These are phyloP conservation scores for Parmelia sp. DNA, from an alignment of 495 filamentous ascomycete genomes.

Conservation along the genomic window DNA sequence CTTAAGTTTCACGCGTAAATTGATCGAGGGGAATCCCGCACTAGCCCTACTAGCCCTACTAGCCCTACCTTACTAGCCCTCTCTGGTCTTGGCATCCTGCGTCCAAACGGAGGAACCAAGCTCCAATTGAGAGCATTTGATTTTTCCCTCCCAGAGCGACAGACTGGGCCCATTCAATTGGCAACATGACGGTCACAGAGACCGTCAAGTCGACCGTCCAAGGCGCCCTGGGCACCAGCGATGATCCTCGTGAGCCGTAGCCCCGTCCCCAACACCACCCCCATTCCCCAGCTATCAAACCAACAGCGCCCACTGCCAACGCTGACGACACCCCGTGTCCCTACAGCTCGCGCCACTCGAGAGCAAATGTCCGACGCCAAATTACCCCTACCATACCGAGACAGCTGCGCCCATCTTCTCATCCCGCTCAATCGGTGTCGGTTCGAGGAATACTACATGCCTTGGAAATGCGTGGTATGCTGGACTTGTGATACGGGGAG, in stretches of 20 bases:
- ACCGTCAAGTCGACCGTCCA: slow-evolving; percentile 40
- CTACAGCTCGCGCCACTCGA: slow-evolving; percentile 50
- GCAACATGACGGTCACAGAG: slow-evolving; percentile 26
- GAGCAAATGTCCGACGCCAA: slow-evolving; percentile 89
- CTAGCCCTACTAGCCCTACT: slow-evolving; percentile 1
- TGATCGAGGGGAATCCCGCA: background rate
- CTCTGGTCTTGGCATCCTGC: background rate
- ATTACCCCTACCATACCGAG: slow-evolving; percentile 83
- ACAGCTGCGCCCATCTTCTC: slow-evolving; percentile 87
- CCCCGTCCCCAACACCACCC: slow-evolving; percentile 21
- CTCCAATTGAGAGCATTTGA: background rate
- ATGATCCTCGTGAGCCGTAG: slow-evolving; percentile 37
- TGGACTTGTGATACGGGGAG: background rate
- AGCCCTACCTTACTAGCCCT: background rate
- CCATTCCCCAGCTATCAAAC: background rate
- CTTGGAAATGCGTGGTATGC: slow-evolving; percentile 95
- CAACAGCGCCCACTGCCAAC: background rate
- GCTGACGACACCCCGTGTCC: background rate
- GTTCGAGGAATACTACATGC: slow-evolving; percentile 83
- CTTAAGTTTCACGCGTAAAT: slow-evolving; percentile 20
- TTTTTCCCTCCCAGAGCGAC: background rate
- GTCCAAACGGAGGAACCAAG: too few relatives aligned
- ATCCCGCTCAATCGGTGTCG: slow-evolving; percentile 96
- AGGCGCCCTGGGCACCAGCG: slow-evolving; percentile 45
- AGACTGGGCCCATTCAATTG: too few relatives aligned